Base-by-base conservation (phyloP, 2,329 filamentous ascomycete genomes). In the Massarina eburnea region DNA sequence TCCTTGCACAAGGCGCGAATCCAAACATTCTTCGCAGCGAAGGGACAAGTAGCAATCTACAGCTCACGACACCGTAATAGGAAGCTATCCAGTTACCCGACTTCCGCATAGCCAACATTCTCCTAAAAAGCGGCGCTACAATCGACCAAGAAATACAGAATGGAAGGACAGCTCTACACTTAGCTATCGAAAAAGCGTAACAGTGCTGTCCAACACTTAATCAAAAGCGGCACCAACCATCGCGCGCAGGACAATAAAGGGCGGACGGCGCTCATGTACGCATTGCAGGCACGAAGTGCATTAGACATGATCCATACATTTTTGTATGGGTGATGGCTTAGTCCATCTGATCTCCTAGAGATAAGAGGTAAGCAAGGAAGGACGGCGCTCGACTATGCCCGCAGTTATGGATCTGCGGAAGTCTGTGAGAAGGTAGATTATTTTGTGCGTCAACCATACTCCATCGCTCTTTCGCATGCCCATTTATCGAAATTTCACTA, bases 141-240 rank as follows among this genome's bases (percentile, higher is more conserved):
- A 3, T 43, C 1, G 32, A 43, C 8, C 22, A 21, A 14, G n/a
- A 19, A 20, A 15, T 18, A 4, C 17, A 29, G 4, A 10, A 27
- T 6, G 32, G 21, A 21, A 24, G 34, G 19, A 43, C 40, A 29
- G 32, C 40, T 29, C 15, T 43, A 7, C 40, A 43, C 20, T 14
- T 29, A 8, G 35, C 30, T 26, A 19, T 9, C 9, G 10, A 34
- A 17, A 22, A 2, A 17, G 5, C n/a, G 34, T 8, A 12, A 5
- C 6, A 1, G 6, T 20, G 21, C 7, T n/a, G 22, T 26, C 5
- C 3, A 18, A n/a, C 36, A 34, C 22, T 15, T 43, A 9, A 14
- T 43, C 3, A 21, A 29, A 2, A 4, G n/a, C 6, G 15, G 21
- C 18, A 32, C 33, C n/a, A 34, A 43, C 14, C n/a, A 36, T 19